phyloP scores from a whole-genome alignment of 2,329 filamentous ascomycete genomes.

The Neonectria punicea region DNA sequence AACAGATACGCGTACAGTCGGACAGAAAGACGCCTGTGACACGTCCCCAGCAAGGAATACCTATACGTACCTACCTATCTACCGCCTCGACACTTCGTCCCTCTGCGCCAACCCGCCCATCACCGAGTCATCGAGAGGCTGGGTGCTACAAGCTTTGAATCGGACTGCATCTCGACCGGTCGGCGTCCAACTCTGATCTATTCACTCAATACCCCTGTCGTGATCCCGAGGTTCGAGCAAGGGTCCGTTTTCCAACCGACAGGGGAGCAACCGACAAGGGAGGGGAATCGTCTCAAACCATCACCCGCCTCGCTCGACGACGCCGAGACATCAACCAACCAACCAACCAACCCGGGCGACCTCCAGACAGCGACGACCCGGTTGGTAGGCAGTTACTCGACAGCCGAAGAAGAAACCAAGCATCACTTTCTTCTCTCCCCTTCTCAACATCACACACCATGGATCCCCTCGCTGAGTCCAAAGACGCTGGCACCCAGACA shows the following conservation, averaged over 20 bases:
- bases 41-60: background rate
- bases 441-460: background rate
- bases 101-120: background rate
- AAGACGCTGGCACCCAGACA: constrained; percentile 13
- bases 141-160: background rate
- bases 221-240: background rate
- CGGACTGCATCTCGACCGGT: background rate
- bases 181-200: background rate
- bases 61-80: background rate
- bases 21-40: background rate
- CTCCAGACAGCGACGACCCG: background rate
- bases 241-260: background rate
- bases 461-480: constrained; percentile 14
- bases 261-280: background rate
- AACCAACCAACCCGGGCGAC: background rate
- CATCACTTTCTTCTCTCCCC: background rate
- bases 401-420: background rate
- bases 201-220: background rate
- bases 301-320: background rate
- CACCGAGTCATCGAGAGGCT: background rate
- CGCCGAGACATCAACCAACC: background rate
- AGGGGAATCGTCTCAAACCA: background rate
- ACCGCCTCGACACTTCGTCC: background rate
- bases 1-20: background rate
- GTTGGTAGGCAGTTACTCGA: background rate